These are phyloP conservation scores for Carnegiea gigantea DNA, from an alignment of 179 eudicot species.

Conservation along the genomic window DNA sequence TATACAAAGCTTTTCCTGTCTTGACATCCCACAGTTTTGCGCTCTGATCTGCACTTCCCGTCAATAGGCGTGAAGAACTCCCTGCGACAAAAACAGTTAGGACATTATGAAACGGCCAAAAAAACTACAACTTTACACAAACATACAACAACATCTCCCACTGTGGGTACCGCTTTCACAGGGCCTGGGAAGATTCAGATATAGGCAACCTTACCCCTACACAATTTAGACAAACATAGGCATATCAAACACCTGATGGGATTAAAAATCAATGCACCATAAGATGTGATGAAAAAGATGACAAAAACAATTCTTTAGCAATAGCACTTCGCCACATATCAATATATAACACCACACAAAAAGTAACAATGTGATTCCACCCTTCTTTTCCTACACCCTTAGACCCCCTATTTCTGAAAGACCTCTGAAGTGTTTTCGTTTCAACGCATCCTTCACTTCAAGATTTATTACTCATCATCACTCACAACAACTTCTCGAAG, in stretches of 20 bases:
- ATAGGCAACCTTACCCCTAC: too few species aligned
- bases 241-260: not conserved
- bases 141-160: not conserved
- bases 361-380: not conserved
- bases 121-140: not conserved
- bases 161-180: too few species aligned
- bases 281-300: not conserved
- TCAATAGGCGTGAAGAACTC: slow-evolving; percentile 69
- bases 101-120: not conserved
- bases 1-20: slow-evolving; percentile 51
- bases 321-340: not conserved
- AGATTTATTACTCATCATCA: not conserved
- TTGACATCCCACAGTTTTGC: slow-evolving; percentile 83
- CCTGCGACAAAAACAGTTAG: slow-evolving; percentile 35
- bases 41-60: slow-evolving; percentile 89
- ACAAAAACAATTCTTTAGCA: not conserved
- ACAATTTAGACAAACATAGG: not conserved
- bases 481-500: not conserved
- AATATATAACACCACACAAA: not conserved
- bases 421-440: not conserved
- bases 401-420: not conserved
- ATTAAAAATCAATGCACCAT: not conserved
- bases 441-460: not conserved
- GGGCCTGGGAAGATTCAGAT: too few species aligned
- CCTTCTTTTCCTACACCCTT: not conserved